Evolutionary conservation across 257 asterid genomes (phyloP), one percentile per base, ranked within the genome.

Genomic region (Solanum gracilifrons): DNA sequence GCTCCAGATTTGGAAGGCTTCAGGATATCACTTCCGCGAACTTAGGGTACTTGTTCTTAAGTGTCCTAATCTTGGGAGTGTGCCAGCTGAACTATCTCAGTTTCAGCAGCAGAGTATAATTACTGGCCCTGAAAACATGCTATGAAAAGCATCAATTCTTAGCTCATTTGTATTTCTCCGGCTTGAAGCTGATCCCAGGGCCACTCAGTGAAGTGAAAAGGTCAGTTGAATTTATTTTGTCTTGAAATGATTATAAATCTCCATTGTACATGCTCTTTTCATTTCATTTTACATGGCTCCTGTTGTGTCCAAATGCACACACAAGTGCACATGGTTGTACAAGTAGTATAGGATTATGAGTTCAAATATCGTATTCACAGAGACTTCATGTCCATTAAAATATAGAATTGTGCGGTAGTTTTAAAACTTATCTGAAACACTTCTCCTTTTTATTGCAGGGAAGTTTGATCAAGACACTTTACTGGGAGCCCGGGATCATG

Each of bases 1-100:
- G 0, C n/a, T 51, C 4, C 62, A 51, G 0, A 5, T 0, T 51
- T 51, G 62, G 62, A 0, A 16, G n/a, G 62, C 62, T 51, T 18
- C 10, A 51, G 0, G 23, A 51, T 51, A 0, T 51, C 62, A 51
- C 62, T 51, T 51, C n/a, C n/a, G 0, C 4, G 0, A 51, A 18
- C 62, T 51, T 51, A 51, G n/a, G 62, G 62, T 51, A 51, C 62
- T 51, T 51, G 62, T 51, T 51, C n/a, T 1, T 51, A 0, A 51
- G n/a, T 51, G 62, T 51, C 62, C n/a, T 51, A 18, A 51, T 0
- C 62, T 51, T 2, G 62, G 0, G 9, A 18, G 62, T 51, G 62
- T 51, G 62, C 62, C 62, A 51, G 62, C n/a, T 51, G 62, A 51
- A 51, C 23, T 51, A 51, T 16, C 62, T 51, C 23, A 51, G 62